Evolutionary conservation across 441 rosid genomes (phyloP), one percentile per base, ranked within the genome.

Genomic region (Syzygium syzygioides): DNA sequence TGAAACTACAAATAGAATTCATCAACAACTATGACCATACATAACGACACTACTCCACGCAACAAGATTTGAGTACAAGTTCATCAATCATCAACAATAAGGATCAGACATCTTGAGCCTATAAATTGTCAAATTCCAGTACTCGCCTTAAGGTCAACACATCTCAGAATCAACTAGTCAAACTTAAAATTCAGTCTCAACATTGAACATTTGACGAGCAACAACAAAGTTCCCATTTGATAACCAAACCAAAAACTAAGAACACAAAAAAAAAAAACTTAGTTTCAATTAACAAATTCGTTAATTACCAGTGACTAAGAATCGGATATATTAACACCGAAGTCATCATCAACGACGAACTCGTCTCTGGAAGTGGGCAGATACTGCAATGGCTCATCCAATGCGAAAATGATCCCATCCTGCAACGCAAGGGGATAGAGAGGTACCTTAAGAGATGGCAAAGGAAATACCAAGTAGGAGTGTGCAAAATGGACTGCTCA

Each of bases 231-330:
- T 7, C 20, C 57, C 9, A 18, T 55, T 55, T 4, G 57, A 20
- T 56, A 20, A 55, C 56, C 50, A 50, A 53, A 53, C 48, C 57
- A 88, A 53, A 59, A 66, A 79, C 54, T 76, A 54, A n/a, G 4
- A 26, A 32, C 34, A 48, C 4, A 48, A 60, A 41, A 57, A 86
- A 9, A 20, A 14, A 41, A 41, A 15, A 26, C 20, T 54, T 37
- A 1, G 20, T 56, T 56, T 56, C 28, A 23, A 4, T 56, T 56
- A 56, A 25, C 28, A 4, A 56, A 56, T 23, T 56, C 60, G 4
- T 56, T 56, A 56, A 56, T 90, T 94, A 97, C 99, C 99, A 96
- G 89, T 97, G 91, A 88, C 45, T 94, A 96, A 90, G 99, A 99
- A 89, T 98, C 99, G 19, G 95, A 56, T 80, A 97, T 88, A 87